phyloP scores from a whole-genome alignment of 139 green algal species.

The Trebouxia sp. region DNA sequence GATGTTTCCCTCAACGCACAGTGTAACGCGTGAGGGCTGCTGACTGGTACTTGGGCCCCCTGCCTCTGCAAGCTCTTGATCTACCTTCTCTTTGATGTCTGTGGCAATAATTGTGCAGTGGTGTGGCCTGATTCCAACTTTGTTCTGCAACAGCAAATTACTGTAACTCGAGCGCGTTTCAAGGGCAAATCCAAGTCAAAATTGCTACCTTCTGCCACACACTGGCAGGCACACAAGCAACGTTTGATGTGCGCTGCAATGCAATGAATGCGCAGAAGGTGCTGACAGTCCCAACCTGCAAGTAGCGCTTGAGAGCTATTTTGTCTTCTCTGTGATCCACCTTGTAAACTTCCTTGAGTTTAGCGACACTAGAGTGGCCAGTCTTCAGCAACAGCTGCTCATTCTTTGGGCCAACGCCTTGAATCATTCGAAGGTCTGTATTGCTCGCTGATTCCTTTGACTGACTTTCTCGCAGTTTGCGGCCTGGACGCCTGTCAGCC shows the following conservation, averaged over 20 bases:
- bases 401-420: constrained; percentile 51
- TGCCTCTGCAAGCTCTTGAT: constrained; percentile 19
- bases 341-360: constrained; percentile 49
- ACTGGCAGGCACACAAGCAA: background rate
- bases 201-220: too few relatives aligned
- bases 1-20: constrained; percentile 98
- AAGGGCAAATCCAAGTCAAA: background rate
- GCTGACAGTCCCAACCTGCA: constrained; percentile 38
- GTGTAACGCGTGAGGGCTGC: constrained; percentile 61
- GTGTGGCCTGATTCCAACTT: constrained; percentile 52
- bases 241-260: background rate
- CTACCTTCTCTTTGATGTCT: constrained; percentile 37
- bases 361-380: constrained; percentile 43
- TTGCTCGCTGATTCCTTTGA: background rate
- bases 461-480: background rate
- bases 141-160: constrained; percentile 11
- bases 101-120: constrained; percentile 44
- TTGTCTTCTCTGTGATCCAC: constrained; percentile 11
- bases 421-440: constrained; percentile 39
- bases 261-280: too few relatives aligned
- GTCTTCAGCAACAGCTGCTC: constrained; percentile 41
- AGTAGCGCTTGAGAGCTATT: constrained; percentile 37
- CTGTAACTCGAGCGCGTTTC: too few relatives aligned
- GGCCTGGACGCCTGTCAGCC: background rate
- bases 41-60: constrained; percentile 9